These are phyloP conservation scores for Forsythia suspensa DNA, from an alignment of 257 asterid species.

Conservation along the genomic window DNA sequence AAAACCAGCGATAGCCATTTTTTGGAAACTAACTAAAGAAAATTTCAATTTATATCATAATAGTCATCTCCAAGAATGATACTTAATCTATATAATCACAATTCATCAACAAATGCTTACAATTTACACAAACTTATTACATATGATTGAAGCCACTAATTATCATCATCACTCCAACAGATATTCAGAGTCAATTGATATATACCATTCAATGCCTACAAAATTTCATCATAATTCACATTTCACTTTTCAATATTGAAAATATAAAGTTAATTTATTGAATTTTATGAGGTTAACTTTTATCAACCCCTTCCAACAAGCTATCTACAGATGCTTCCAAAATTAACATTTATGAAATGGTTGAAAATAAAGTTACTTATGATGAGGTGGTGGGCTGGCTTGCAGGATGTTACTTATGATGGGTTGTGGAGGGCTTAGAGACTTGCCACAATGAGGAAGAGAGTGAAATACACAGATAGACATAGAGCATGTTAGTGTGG, in stretches of 20 bases:
- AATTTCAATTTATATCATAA: conserved; percentile 6
- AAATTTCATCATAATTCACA: background rate
- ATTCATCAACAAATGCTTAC: conserved; percentile 14
- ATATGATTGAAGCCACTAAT: background rate
- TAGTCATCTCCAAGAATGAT: conserved; percentile 21
- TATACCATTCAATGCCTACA: background rate
- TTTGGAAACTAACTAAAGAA: background rate
- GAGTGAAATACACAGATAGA: no score
- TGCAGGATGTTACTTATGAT: no score
- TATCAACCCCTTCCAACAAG: conserved; percentile 13
- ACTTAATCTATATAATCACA: conserved; percentile 7
- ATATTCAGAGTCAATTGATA: background rate
- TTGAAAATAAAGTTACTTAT: no score
- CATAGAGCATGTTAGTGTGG: no score
- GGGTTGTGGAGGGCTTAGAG: no score
- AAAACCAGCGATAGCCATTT: conserved; percentile 48
- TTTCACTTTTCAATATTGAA: background rate
- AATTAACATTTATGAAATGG: background rate
- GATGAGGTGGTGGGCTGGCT: no score
- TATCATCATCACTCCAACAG: background rate
- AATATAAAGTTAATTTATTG: background rate
- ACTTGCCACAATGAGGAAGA: no score
- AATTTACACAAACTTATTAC: background rate
- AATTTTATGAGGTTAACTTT: background rate
- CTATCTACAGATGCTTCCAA: conserved; percentile 21